These are phyloP conservation scores for Penstemon newberryi DNA, from an alignment of 257 asterid species.

Conservation along the genomic window DNA sequence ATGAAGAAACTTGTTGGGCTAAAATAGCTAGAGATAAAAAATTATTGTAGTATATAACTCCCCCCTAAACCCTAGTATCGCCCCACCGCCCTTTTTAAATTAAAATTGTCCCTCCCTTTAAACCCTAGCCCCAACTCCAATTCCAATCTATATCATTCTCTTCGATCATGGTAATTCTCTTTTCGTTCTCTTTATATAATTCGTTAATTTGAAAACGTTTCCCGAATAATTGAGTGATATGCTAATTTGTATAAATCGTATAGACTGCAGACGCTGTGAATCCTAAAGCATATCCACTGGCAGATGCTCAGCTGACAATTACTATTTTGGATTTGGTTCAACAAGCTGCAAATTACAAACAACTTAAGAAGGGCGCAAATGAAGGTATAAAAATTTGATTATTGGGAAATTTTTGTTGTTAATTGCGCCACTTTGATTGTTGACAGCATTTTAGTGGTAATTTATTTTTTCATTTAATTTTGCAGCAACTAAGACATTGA, in stretches of 20 bases:
- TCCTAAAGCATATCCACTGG: conserved; percentile 88
- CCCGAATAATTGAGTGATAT: not conserved
- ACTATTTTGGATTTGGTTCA: conserved; percentile 87
- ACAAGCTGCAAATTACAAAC: conserved; percentile 88
- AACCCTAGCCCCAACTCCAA: not conserved
- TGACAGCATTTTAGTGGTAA: not conserved
- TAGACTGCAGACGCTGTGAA: conserved; percentile 73
- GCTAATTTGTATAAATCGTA: not conserved
- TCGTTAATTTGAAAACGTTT: not conserved
- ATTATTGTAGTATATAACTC: not conserved
- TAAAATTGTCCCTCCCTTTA: not conserved
- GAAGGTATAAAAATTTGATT: conserved; percentile 52
- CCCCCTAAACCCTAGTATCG: not conserved
- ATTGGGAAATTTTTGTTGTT: not conserved
- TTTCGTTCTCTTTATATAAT: not conserved
- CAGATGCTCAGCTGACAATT: conserved; percentile 73
- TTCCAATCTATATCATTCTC: not conserved
- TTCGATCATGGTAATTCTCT: conserved; percentile 5
- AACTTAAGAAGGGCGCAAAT: conserved; percentile 93
- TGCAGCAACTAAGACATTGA: conserved; percentile 89
- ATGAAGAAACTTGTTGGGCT: not conserved
- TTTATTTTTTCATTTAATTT: conserved; percentile 2
- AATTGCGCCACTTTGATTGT: not conserved
- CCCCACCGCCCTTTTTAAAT: no score
- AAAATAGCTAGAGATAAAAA: not conserved